phyloP scores from a whole-genome alignment of 495 filamentous ascomycete genomes.

The Sporormia fimetaria region DNA sequence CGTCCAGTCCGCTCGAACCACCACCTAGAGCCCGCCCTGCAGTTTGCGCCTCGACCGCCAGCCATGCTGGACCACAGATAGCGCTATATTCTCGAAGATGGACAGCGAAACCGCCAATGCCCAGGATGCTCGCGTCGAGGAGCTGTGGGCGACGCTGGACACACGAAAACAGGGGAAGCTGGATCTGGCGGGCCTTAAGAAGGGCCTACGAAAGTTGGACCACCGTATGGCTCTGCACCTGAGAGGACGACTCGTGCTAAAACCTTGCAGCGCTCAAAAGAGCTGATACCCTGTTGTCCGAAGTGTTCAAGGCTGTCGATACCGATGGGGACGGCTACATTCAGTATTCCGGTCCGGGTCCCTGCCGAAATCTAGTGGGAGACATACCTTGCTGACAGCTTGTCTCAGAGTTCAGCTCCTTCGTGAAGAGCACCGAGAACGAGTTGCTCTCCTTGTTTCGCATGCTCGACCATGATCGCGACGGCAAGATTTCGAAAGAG shows the following conservation, averaged over 20 bases:
- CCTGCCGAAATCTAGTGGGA: background rate
- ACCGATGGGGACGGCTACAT: slow-evolving; percentile 79
- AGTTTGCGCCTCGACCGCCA: slow-evolving; percentile 5
- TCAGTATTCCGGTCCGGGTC: slow-evolving; percentile 63
- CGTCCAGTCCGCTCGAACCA: too few relatives aligned
- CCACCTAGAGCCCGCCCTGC: background rate
- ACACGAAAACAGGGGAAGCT: slow-evolving; percentile 62
- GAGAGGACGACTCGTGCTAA: slow-evolving; percentile 1
- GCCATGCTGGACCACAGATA: slow-evolving; percentile 25
- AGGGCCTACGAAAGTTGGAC: slow-evolving; percentile 76
- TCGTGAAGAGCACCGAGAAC: slow-evolving; percentile 75
- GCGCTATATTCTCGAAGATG: slow-evolving; percentile 24
- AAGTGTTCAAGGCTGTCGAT: slow-evolving; percentile 71
- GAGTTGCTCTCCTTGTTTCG: slow-evolving; percentile 73
- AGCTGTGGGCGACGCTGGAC: slow-evolving; percentile 72
- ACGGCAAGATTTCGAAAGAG: slow-evolving; percentile 77
- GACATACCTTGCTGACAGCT: background rate
- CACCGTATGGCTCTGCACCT: slow-evolving; percentile 58
- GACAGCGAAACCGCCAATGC: slow-evolving; percentile 42
- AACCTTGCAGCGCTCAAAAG: slow-evolving; percentile 73
- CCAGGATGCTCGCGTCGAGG: slow-evolving; percentile 63
- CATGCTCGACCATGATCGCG: slow-evolving; percentile 73
- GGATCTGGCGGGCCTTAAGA: slow-evolving; percentile 70
- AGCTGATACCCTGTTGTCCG: slow-evolving; percentile 73
- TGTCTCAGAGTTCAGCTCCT: slow-evolving; percentile 66